These are phyloP conservation scores for Aureobasidium mangrovei DNA, from an alignment of 2,329 filamentous ascomycete species.

Conservation along the genomic window DNA sequence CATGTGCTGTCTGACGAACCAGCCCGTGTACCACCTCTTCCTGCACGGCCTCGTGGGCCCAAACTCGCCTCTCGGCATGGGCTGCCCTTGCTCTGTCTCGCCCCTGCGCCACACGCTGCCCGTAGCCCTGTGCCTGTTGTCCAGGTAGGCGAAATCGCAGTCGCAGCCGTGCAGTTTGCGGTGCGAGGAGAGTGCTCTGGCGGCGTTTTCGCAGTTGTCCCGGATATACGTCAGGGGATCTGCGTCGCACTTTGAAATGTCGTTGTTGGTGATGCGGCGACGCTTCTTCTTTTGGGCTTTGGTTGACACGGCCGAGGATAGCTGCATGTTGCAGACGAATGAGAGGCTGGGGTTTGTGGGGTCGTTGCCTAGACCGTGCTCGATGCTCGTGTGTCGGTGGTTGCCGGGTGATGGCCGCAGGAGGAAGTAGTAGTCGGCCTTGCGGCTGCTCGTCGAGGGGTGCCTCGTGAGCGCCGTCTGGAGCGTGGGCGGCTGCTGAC, in stretches of 20 bases:
- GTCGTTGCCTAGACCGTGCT: background rate
- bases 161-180: constrained; percentile 6
- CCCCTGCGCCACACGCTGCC: background rate
- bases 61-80: background rate
- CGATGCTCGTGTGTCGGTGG: background rate
- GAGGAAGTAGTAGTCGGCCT: constrained; percentile 2
- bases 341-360: background rate
- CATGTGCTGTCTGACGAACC: constrained; percentile 9
- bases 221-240: constrained; percentile 3
- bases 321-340: background rate
- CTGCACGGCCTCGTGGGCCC: background rate
- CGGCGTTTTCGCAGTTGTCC: constrained; percentile 5
- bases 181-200: background rate
- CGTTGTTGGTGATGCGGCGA: constrained; percentile 10
- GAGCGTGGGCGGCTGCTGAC: background rate
- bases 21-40: constrained; percentile 8
- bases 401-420: background rate
- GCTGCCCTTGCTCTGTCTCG: background rate
- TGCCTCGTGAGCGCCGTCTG: background rate
- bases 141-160: constrained; percentile 9
- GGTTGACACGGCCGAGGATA: background rate
- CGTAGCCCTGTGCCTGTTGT: background rate
- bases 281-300: background rate
- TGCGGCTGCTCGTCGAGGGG: background rate
- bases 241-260: background rate